Conservation (phyloP, 306 rosid species). For the Astragalus membranaceus region DNA sequence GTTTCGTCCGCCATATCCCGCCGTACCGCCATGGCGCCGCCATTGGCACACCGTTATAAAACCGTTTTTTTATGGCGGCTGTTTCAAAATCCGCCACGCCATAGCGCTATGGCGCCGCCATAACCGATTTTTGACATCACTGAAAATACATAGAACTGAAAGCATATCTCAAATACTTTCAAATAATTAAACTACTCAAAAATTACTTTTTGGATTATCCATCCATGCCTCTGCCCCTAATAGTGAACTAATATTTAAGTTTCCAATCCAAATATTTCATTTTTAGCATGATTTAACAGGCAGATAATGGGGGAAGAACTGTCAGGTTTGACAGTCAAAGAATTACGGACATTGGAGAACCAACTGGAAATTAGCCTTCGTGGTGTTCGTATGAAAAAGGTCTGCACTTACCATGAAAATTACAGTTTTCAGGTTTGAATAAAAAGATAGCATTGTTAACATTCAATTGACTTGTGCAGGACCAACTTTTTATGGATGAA, state of each 20-base stretch:
- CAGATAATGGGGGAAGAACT: conserved; percentile 92
- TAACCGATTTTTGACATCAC: too few species aligned
- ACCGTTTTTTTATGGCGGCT: too few species aligned
- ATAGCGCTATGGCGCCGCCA: too few species aligned
- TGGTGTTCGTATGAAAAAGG: conserved; percentile 81
- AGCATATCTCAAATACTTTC: background rate
- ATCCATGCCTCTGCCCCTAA: background rate
- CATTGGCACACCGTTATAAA: too few species aligned
- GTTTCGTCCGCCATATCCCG: too few species aligned
- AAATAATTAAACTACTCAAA: background rate
- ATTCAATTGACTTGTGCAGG: conserved; percentile 39
- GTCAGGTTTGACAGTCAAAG: conserved; percentile 60
- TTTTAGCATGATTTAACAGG: conserved; percentile 37
- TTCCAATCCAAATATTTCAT: conserved; percentile 6
- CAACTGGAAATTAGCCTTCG: conserved; percentile 76
- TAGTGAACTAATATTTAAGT: conserved; percentile 12
- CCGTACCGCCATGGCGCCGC: too few species aligned
- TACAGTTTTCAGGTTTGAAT: background rate
- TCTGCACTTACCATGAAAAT: conserved; percentile 1
- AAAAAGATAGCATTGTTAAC: background rate
- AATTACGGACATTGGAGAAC: conserved; percentile 61
- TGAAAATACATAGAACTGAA: too few species aligned
- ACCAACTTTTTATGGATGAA: conserved; percentile 66
- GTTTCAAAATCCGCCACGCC: too few species aligned
- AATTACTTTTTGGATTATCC: background rate